Conservation (phyloP, 83 land plant species). For the Larix sibirica region DNA sequence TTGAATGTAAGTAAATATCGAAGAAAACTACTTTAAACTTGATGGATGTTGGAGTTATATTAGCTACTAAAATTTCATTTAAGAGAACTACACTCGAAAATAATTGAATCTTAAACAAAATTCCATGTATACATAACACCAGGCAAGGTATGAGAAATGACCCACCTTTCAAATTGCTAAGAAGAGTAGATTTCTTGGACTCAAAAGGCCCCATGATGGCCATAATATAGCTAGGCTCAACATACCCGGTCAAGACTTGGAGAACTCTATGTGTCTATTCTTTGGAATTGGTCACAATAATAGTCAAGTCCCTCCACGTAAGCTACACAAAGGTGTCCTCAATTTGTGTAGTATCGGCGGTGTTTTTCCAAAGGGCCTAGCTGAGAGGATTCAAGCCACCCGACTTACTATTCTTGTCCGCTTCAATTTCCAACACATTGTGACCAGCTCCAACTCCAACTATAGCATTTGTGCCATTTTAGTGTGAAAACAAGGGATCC, state of each 20-base stretch:
- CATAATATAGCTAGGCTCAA: conserved; percentile 58
- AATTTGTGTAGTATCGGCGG: neutral
- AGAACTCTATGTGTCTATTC: conserved; percentile 25
- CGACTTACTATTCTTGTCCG: too few relatives aligned
- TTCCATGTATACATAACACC: too few relatives aligned
- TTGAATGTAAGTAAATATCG: too few relatives aligned
- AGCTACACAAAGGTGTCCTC: neutral
- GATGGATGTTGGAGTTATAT: too few relatives aligned
- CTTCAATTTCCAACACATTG: neutral
- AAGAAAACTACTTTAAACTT: too few relatives aligned
- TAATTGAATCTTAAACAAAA: too few relatives aligned
- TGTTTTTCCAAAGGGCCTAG: neutral
- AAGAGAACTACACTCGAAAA: too few relatives aligned
- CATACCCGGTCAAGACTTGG: conserved; percentile 57
- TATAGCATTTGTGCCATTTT: neutral
- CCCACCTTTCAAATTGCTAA: neutral
- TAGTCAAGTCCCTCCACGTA: conserved; percentile 52
- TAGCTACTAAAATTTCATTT: too few relatives aligned
- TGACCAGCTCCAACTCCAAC: neutral
- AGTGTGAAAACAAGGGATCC: neutral
- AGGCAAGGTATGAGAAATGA: too few relatives aligned
- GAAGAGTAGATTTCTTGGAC: conserved; percentile 76
- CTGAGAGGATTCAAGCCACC: neutral
- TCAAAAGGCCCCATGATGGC: conserved; percentile 87
- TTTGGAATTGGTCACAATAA: conserved; percentile 26